Evolutionary conservation across 371 early-diverging fungal genomes (phyloP), one percentile per base, ranked within the genome.

Genomic region (Entomophthora muscae): DNA sequence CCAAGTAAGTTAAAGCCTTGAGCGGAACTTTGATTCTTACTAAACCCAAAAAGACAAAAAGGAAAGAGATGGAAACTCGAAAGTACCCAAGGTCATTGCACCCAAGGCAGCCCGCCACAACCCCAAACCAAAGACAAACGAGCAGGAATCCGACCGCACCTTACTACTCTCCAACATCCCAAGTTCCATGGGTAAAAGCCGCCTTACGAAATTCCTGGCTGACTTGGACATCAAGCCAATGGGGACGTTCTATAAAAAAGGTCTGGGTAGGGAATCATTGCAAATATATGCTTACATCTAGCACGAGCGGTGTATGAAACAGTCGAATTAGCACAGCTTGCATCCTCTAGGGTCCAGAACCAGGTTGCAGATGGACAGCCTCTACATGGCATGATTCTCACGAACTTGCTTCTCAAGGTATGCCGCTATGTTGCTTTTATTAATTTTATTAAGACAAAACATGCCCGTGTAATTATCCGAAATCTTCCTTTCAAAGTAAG

Each of bases 391-490:
- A 29, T 22, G 26, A 58, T 58, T 21, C 30, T 58, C 28, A 58
- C 28, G 7, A 58, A 58, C 30, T 32, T 28, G 5, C 30, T 58
- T 7, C 30, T 28, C 28, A 58, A 23, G 24, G 59, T 58, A 64
- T 5, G 26, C 66, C 26, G 27, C 65, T 63, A 65, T 65, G 0
- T 69, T 65, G 12, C 3, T n/a, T 27, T 21, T 29, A 29, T 51
- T 42, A 22, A 21, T 32, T 29, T 26, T 66, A 26, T 3, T 22
- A n/a, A 69, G 26, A 61, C 75, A 65, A 76, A 78, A 67, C 72
- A 72, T 26, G 82, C 84, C 33, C 84, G 92, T 32, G 75, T 95
- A 56, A 93, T 95, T 67, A 79, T 95, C 28, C 89, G 94, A 56
- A 95, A 95, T 68, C 76, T 94, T 69, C 79, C 93, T 3, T 94